phyloP scores from a whole-genome alignment of 495 filamentous ascomycete genomes.

The Penicillium soppii region DNA sequence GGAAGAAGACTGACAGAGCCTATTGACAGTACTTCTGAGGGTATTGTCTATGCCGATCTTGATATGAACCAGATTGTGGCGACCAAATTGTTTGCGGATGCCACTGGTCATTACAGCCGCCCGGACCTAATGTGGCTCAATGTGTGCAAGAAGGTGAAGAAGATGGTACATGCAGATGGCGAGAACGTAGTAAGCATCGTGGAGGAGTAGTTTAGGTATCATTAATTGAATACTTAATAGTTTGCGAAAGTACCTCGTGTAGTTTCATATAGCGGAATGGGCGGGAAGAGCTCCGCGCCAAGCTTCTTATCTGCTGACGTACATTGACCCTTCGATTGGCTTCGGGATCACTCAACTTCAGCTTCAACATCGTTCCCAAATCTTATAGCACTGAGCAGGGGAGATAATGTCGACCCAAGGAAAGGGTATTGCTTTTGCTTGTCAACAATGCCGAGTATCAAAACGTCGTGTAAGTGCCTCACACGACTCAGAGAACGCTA shows the following conservation, averaged over 20 bases:
- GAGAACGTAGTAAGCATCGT: background rate
- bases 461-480: slow-evolving; percentile 4
- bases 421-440: slow-evolving; percentile 1
- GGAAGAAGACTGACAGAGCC: slow-evolving; percentile 43
- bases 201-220: background rate
- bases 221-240: background rate
- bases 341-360: no score
- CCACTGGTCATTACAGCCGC: slow-evolving; percentile 50
- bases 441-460: slow-evolving; percentile 4
- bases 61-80: slow-evolving; percentile 37
- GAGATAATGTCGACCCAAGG: background rate
- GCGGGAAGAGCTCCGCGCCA: background rate
- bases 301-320: background rate
- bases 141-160: background rate
- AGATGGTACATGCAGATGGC: background rate
- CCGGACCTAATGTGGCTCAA: slow-evolving; percentile 54
- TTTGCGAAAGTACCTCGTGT: no score
- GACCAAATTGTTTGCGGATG: slow-evolving; percentile 42
- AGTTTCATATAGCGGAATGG: no score
- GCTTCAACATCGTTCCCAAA: no score
- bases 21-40: slow-evolving; percentile 33
- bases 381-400: no score
- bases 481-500: background rate
- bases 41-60: slow-evolving; percentile 49
- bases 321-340: no score